Base-by-base conservation (phyloP, 164 flowering plant species). In the Echeveria elegans region DNA sequence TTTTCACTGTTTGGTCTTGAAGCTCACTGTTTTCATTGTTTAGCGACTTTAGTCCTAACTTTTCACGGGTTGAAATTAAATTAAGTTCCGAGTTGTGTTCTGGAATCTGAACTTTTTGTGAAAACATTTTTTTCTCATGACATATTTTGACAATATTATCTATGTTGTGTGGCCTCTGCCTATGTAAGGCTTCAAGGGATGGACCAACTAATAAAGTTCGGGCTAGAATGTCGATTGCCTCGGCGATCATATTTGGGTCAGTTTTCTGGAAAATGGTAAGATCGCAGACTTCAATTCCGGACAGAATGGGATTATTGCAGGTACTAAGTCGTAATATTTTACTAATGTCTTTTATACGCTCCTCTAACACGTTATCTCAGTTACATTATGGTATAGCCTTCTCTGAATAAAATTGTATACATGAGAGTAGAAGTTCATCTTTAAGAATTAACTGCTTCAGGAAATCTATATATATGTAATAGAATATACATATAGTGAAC, bases 261-360 rank as follows among this genome's bases (percentile, higher is more conserved):
- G 96, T 94, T 68, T 94, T 94, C 81, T 94, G 99, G 99, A 90
- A 89, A 73, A 94, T 94, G 88, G 97, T 96, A 65, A 82, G 77
- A 78, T 89, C 99, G 56, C 97, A 94, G 73, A 86, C 97, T 48
- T 94, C 97, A 31, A 91, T 94, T 75, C 97, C 89, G 72, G 99
- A 94, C 71, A 82, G 99, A 69, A 86, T 94, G 97, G 99, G 99
- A 60, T 76, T 94, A 76, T 93, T 94, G 80, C 99, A 94, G 99
- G 97, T 94, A 53, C 65, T 47, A 32, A n/a, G n/a, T n/a, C n/a
- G n/a, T n/a, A n/a, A n/a, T 14, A 37, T 32, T n/a, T n/a, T n/a
- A n/a, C n/a, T n/a, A n/a, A n/a, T n/a, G n/a, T n/a, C n/a, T n/a
- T n/a, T n/a, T n/a, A n/a, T n/a, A n/a, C n/a, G n/a, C n/a, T n/a